Evolutionary conservation across 805 yeast species (phyloP), one percentile per base, ranked within the genome.

Genomic region (Sugiyamaella floridensis): DNA sequence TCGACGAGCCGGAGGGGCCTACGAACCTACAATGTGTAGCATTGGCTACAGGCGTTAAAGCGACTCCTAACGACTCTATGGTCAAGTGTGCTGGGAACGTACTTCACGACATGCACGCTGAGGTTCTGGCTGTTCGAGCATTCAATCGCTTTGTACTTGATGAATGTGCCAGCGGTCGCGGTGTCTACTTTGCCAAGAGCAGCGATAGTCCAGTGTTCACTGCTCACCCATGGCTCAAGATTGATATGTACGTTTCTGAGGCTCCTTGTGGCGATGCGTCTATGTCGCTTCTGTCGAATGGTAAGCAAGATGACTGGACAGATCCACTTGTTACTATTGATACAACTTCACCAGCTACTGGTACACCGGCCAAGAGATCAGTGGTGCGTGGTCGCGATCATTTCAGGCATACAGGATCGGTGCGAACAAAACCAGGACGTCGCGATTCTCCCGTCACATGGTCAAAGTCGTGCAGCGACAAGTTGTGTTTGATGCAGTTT

Each of bases 341-440:
- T 32, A 32, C 37, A 5, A 11, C 12, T 32, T 10, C n/a, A 11
- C 12, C 37, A 14, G 9, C 8, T 32, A 14, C 37, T 32, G 37
- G n/a, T 32, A 14, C n/a, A 14, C 37, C 37, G 12, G 8, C n/a
- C n/a, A 14, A 32, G 8, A 16, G 45, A 28, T 40, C 58, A 50
- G 37, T 56, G 4, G 52, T 78, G 1, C 64, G 96, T 60, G 97
- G 97, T 0, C 67, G 95, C 41, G 77, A 76, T 37, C 72, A 79
- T 63, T 83, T 79, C 58, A 69, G 68, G 14, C 60, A 68, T 16
- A 67, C 75, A 1, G 96, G 96, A 0, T 67, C 71, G 8, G 89
- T 92, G 0, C 73, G 99, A 56, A 90, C 98, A 0, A 92, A 93
- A 63, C 99, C 98, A 0, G 99, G 99, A 1, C 67, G 98, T 48